Percentiles rank a stretch among this genome's conserved stretches.
Conservation (phyloP, 345 rosid species). For the Anastatica hierochuntica region DNA sequence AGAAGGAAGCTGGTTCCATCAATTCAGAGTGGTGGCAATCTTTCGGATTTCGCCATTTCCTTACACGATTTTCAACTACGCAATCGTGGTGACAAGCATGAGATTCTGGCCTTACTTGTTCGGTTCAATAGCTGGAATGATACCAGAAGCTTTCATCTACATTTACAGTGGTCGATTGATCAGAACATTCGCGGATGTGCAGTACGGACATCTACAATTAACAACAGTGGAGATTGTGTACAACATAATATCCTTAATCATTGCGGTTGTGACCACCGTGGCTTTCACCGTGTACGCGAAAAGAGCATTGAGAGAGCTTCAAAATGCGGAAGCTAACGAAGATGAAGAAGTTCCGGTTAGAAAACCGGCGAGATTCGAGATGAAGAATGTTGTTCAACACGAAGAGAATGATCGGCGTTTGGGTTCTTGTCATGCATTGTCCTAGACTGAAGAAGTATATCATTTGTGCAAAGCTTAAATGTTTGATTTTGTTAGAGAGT, state of each 20-base stretch:
- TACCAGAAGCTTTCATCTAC: constrained; percentile 91
- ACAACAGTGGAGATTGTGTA: constrained; percentile 59
- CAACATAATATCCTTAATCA: constrained; percentile 49
- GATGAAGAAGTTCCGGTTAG: constrained; percentile 16
- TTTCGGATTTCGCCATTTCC: constrained; percentile 96
- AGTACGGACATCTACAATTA: constrained; percentile 50
- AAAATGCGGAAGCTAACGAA: constrained; percentile 28
- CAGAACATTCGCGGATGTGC: constrained; percentile 38
- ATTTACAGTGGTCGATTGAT: constrained; percentile 36
- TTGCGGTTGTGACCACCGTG: constrained; percentile 49
- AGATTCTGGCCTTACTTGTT: constrained; percentile 66
- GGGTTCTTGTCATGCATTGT: constrained; percentile 2
- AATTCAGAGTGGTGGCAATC: constrained; percentile 80
- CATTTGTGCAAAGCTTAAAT: too few species aligned
- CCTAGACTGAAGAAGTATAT: too few species aligned
- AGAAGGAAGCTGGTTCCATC: constrained; percentile 56
- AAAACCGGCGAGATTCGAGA: not conserved
- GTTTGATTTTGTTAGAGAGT: too few species aligned
- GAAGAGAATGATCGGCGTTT: constrained; percentile 18
- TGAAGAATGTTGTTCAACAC: constrained; percentile 39
- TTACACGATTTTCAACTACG: constrained; percentile 59
- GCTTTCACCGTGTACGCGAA: constrained; percentile 64
- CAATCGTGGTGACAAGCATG: not conserved
- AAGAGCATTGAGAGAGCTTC: constrained; percentile 42
- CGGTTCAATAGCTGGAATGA: constrained; percentile 90